These are phyloP conservation scores for Ascochyta pisi DNA, from an alignment of 2,329 filamentous ascomycete species.

Conservation along the genomic window DNA sequence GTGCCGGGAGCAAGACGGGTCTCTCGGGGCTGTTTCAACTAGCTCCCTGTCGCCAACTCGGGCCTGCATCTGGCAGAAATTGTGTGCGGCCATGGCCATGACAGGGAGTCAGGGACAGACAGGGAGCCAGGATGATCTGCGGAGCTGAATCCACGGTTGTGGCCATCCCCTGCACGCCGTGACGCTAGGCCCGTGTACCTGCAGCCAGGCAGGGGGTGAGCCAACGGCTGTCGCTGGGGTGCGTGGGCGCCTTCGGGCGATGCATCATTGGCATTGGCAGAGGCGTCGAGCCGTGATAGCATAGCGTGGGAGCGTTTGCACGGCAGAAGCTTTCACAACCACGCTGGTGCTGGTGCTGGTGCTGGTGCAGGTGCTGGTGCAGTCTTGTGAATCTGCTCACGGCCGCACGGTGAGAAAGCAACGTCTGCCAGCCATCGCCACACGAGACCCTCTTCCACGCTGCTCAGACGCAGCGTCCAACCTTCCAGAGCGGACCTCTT, in stretches of 20 bases:
- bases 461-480: conserved; percentile 11
- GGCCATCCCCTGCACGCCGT: conserved; percentile 24
- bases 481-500: conserved; percentile 10
- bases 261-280: background rate
- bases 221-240: conserved; percentile 29
- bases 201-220: conserved; percentile 20
- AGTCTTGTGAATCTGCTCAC: no score
- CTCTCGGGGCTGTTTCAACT: conserved; percentile 49
- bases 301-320: conserved; percentile 5
- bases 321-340: background rate
- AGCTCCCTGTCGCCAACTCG: conserved; percentile 37
- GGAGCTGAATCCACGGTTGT: conserved; percentile 35
- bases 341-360: no score
- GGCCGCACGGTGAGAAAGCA: background rate
- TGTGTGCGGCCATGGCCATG: conserved; percentile 23
- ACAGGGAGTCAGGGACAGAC: background rate
- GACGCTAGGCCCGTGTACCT: conserved; percentile 26
- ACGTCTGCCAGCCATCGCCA: conserved; percentile 10
- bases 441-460: conserved; percentile 8
- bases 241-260: conserved; percentile 9
- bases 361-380: no score
- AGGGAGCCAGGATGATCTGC: conserved; percentile 41
- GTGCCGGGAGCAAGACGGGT: conserved; percentile 48
- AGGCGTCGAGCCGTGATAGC: background rate
- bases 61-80: conserved; percentile 34